These are phyloP conservation scores for Scutellaria barbata DNA, from an alignment of 257 asterid genomes.

Conservation along the genomic window DNA sequence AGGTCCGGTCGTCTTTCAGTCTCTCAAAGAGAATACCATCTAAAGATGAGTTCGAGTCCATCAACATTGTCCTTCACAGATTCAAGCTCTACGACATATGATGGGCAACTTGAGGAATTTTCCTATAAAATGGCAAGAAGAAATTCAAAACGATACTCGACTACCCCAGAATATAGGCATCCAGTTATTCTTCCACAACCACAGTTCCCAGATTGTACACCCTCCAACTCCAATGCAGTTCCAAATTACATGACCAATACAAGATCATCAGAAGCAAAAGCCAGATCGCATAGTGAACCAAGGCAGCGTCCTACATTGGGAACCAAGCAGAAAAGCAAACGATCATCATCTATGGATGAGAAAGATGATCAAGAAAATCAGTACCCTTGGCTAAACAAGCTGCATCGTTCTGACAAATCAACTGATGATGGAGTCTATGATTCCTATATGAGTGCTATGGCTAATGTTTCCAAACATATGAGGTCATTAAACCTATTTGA, in stretches of 20 bases:
- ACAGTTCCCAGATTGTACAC: constrained; percentile 34
- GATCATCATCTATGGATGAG: constrained; percentile 53
- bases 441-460: constrained; percentile 31
- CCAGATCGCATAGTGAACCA: constrained; percentile 82
- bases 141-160: constrained; percentile 37
- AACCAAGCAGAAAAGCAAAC: constrained; percentile 46
- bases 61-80: constrained; percentile 55
- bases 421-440: constrained; percentile 39
- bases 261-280: constrained; percentile 67
- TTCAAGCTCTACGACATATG: constrained; percentile 51
- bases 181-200: constrained; percentile 30
- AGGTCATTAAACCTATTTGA: constrained; percentile 39
- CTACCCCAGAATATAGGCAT: constrained; percentile 41
- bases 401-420: constrained; percentile 44
- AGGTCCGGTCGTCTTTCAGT: constrained; percentile 43
- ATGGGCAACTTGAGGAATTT: constrained; percentile 46
- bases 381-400: constrained; percentile 52
- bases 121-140: constrained; percentile 39
- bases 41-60: constrained; percentile 48
- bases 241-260: constrained; percentile 74
- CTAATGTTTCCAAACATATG: constrained; percentile 38
- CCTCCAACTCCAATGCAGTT: constrained; percentile 32
- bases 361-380: constrained; percentile 46
- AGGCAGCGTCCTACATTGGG: constrained; percentile 61
- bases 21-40: constrained; percentile 47